Base-by-base conservation (phyloP, 495 filamentous ascomycete species). In the Lasiosphaeria ovina region DNA sequence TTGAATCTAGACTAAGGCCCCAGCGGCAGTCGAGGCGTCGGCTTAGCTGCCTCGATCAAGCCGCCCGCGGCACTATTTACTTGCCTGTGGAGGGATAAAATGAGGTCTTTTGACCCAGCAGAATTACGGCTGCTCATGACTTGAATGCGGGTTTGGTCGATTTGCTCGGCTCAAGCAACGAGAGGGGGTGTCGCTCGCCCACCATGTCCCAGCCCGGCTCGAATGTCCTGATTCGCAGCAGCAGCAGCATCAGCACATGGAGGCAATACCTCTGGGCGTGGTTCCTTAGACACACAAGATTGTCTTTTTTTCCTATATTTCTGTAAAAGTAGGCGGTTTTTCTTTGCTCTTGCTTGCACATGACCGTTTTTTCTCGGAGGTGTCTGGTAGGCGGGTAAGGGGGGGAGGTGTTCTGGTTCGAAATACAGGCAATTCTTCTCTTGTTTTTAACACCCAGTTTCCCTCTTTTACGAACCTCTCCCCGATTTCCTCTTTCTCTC, bases 1-100 rank as follows among this genome's bases (percentile, higher is more conserved):
- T 16, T 4, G 24, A 6, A 16, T 40, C 35, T 31, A 61, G 66
- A 35, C 59, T 10, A 69, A 72, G 64, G 44, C 61, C 4, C 31
- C 63, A 6, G 68, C 68, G 53, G 62, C 59, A 32, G 68, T 65
- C 6, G 70, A 71, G 58, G 61, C 70, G 3, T 55, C 66, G 14
- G 68, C 68, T 24, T 72, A 63, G 16, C 9, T 14, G 44, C 7
- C 12, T 47, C 24, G 24, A 24, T 24, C 24, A 24, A 24, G 24
- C 2, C 24, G 24, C 24, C 24, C 24, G 24, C 24, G 24, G 24
- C 24, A 24, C 24, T 24, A 24, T 24, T 24, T 24, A 24, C 24
- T 24, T 24, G 24, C 24, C 24, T 24, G 24, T 24, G 24, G 24
- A 24, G 24, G 24, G 24, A 24, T 24, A 24, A 24, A 24, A 24